These are phyloP conservation scores for Tolypocladium cylindrosporum DNA, from an alignment of 2,329 filamentous ascomycete genomes.

Conservation along the genomic window DNA sequence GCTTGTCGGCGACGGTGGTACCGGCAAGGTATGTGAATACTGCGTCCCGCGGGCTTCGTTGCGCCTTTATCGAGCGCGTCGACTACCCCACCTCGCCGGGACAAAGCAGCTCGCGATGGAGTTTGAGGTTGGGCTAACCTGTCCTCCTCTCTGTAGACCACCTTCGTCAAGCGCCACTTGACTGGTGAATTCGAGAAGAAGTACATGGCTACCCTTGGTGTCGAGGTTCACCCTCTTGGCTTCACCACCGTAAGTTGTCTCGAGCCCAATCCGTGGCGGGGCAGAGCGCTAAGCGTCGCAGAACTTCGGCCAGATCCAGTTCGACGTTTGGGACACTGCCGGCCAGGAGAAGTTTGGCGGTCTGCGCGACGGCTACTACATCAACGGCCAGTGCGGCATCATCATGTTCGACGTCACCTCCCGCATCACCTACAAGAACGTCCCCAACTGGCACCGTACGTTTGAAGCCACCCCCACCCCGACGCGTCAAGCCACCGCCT, in stretches of 20 bases:
- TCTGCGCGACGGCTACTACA: slow-evolving; percentile 99
- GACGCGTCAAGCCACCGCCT: not conserved
- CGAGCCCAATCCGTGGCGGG: not conserved
- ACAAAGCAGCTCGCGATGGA: not conserved
- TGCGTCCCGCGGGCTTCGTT: slow-evolving; percentile 8
- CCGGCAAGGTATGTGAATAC: slow-evolving; percentile 71
- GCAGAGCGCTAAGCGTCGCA: slow-evolving; percentile 18
- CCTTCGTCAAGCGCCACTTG: slow-evolving; percentile 99
- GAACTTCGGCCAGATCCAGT: slow-evolving; percentile 95
- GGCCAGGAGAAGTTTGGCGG: slow-evolving; percentile 99
- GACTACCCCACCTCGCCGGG: slow-evolving; percentile 11
- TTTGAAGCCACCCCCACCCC: slow-evolving; percentile 15
- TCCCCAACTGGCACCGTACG: slow-evolving; percentile 99
- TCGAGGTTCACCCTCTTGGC: slow-evolving; percentile 96
- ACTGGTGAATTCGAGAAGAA: slow-evolving; percentile 99
- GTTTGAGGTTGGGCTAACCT: not conserved
- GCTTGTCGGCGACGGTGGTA: slow-evolving; percentile 98
- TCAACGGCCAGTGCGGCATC: slow-evolving; percentile 99
- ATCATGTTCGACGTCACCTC: slow-evolving; percentile 99
- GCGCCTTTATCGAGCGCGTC: slow-evolving; percentile 11
- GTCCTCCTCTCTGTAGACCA: slow-evolving; percentile 55
- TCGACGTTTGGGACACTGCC: slow-evolving; percentile 98
- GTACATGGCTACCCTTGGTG: slow-evolving; percentile 98
- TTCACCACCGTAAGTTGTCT: slow-evolving; percentile 81
- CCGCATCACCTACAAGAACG: slow-evolving; percentile 99